Conservation (phyloP, 2,329 filamentous ascomycete species). For the Aureobasidium melanogenum region DNA sequence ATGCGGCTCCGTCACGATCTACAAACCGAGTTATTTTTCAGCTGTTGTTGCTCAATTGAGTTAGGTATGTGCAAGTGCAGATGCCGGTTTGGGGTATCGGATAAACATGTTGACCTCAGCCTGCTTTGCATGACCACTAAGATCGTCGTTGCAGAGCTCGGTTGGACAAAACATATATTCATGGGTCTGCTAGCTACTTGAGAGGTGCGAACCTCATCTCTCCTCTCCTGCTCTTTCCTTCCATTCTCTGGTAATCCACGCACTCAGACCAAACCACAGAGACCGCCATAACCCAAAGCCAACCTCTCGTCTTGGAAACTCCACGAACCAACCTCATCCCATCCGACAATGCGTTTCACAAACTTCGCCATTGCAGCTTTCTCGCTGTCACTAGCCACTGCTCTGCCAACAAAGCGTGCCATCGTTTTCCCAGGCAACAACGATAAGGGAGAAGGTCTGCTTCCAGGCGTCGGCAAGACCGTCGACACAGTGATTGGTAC, state of each 20-base stretch:
- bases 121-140: background rate
- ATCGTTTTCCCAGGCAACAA: background rate
- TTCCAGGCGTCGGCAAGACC: background rate
- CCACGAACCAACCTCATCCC: too few species aligned
- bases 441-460: background rate
- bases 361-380: background rate
- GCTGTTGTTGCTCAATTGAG: background rate
- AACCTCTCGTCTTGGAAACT: background rate
- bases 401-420: background rate
- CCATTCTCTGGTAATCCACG: background rate
- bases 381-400: background rate
- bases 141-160: background rate
- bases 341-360: background rate
- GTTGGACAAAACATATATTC: background rate
- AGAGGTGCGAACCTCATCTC: background rate
- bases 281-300: background rate
- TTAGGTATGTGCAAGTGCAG: background rate
- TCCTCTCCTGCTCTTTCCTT: background rate
- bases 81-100: background rate
- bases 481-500: background rate
- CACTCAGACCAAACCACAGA: background rate
- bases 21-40: background rate
- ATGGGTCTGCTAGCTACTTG: background rate
- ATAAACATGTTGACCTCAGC: background rate
- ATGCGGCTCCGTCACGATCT: background rate